phyloP scores from a whole-genome alignment of 345 rosid genomes.

The Erysimum cheiranthoides region DNA sequence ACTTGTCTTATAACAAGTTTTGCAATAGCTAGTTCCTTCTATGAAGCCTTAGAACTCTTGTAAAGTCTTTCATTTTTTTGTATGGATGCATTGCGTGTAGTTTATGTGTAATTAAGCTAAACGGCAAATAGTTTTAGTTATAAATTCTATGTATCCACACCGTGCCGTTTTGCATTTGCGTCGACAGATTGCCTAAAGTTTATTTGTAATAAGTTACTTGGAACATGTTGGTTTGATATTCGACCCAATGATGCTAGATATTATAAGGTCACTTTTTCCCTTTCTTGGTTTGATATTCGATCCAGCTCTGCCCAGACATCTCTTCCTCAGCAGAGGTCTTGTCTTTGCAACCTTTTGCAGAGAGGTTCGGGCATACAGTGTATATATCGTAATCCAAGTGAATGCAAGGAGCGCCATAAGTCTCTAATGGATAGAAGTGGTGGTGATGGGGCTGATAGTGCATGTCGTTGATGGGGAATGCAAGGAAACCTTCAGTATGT shows the following conservation, averaged over 20 bases:
- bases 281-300: too few relatives aligned
- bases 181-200: background rate
- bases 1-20: conserved; percentile 10
- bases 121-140: conserved; percentile 5
- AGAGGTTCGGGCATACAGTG: too few relatives aligned
- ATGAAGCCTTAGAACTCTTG: conserved; percentile 23
- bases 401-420: conserved; percentile 98
- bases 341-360: too few relatives aligned
- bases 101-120: conserved; percentile 14
- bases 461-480: too few relatives aligned
- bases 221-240: too few relatives aligned
- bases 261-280: too few relatives aligned
- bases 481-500: too few relatives aligned
- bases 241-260: too few relatives aligned
- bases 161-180: conserved; percentile 13
- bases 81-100: conserved; percentile 26
- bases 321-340: too few relatives aligned
- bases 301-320: too few relatives aligned
- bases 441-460: conserved; percentile 97
- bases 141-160: background rate
- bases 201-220: too few relatives aligned
- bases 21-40: conserved; percentile 29
- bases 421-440: conserved; percentile 75
- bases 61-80: conserved; percentile 2
- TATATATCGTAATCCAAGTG: conserved; percentile 82